Conservation (phyloP, 2,329 filamentous ascomycete species). For the Endoconidiophora polonica region DNA sequence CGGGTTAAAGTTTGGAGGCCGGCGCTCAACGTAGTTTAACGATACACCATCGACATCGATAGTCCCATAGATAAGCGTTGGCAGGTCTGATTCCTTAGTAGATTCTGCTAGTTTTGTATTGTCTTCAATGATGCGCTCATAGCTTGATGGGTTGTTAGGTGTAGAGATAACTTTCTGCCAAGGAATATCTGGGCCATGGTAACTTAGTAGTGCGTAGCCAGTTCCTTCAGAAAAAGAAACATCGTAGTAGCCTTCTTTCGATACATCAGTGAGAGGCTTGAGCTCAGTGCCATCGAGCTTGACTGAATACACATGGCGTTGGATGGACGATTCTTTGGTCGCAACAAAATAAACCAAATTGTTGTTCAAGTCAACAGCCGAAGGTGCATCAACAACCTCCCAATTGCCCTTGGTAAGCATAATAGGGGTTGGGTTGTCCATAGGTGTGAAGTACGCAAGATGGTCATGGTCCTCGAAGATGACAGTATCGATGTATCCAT, state of each 20-base stretch:
- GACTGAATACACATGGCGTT: conserved; percentile 84
- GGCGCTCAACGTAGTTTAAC: conserved; percentile 60
- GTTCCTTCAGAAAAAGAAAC: conserved; percentile 72
- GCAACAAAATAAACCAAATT: conserved; percentile 84
- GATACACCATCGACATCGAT: conserved; percentile 68
- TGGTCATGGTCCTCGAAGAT: conserved; percentile 80
- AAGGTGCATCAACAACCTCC: conserved; percentile 80
- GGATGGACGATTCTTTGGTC: conserved; percentile 72
- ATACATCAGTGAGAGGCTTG: conserved; percentile 55
- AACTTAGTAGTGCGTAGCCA: conserved; percentile 70
- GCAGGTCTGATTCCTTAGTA: conserved; percentile 63
- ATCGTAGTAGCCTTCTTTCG: conserved; percentile 58
- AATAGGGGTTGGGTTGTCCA: conserved; percentile 66
- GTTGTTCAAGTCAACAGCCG: conserved; percentile 65
- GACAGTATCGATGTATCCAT: conserved; percentile 86
- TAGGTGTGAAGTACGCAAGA: conserved; percentile 77
- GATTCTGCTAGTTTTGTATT: conserved; percentile 54
- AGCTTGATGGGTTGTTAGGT: conserved; percentile 46
- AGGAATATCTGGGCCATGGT: conserved; percentile 70
- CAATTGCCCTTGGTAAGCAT: conserved; percentile 78
- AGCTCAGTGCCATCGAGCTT: conserved; percentile 64
- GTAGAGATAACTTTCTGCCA: conserved; percentile 85
- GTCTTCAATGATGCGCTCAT: conserved; percentile 58
- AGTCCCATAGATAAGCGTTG: conserved; percentile 65
- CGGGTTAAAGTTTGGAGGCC: conserved; percentile 73